Evolutionary conservation across 2,329 filamentous ascomycete species (phyloP).

Genomic region (Chlorencoelia australis): DNA sequence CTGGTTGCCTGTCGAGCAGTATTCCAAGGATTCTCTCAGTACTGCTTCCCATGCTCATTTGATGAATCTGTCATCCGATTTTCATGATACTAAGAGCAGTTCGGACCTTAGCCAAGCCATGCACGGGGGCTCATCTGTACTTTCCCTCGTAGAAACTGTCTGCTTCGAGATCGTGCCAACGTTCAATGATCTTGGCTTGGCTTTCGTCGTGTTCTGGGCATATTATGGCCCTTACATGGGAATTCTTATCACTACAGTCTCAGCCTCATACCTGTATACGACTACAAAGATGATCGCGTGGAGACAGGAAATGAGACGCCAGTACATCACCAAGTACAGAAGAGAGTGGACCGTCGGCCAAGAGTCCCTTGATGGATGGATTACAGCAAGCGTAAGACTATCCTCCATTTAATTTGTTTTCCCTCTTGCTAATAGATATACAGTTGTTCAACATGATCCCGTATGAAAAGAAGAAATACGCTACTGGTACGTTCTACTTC

Average conservation of each 20-base stretch:
- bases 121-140: slow-evolving; percentile 51
- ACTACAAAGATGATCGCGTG: slow-evolving; percentile 30
- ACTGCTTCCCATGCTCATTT: slow-evolving; percentile 56
- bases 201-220: slow-evolving; percentile 48
- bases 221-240: slow-evolving; percentile 54
- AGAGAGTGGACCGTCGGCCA: slow-evolving; percentile 30
- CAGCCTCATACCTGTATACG: slow-evolving; percentile 41
- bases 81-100: slow-evolving; percentile 55
- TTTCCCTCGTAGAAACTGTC: slow-evolving; percentile 47
- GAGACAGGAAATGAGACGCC: slow-evolving; percentile 26
- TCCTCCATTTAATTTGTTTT: neutral
- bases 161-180: slow-evolving; percentile 52
- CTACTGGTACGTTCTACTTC: slow-evolving; percentile 18
- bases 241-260: slow-evolving; percentile 36
- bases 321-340: slow-evolving; percentile 25
- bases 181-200: slow-evolving; percentile 49
- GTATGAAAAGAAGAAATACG: slow-evolving; percentile 43
- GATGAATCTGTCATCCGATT: slow-evolving; percentile 60
- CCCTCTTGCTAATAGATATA: slow-evolving; percentile 1
- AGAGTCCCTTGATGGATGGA: slow-evolving; percentile 31
- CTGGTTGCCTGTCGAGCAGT: slow-evolving; percentile 45
- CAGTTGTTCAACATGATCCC: slow-evolving; percentile 43
- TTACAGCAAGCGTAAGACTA: slow-evolving; percentile 29
- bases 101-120: slow-evolving; percentile 56
- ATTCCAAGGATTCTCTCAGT: slow-evolving; percentile 46